phyloP scores from a whole-genome alignment of 2,329 filamentous ascomycete genomes.

The Fusarium sp. region DNA sequence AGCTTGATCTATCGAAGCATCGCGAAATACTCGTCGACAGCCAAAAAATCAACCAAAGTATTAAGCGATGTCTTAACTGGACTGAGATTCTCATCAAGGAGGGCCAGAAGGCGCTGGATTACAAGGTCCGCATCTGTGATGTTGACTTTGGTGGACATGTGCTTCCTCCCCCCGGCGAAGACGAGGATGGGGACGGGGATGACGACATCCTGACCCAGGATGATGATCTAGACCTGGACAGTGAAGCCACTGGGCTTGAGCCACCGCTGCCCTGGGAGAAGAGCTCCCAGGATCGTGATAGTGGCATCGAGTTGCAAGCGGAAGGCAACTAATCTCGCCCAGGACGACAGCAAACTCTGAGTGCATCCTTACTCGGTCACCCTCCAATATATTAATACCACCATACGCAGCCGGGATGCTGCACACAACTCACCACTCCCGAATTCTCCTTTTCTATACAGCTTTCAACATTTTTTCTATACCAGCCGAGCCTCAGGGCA shows the following conservation, averaged over 20 bases:
- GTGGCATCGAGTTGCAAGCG: conserved; percentile 61
- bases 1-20: conserved; percentile 87
- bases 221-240: conserved; percentile 35
- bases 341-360: not conserved
- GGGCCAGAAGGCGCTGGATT: conserved; percentile 87
- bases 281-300: conserved; percentile 62
- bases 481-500: conserved; percentile 33
- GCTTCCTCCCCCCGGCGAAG: conserved; percentile 74
- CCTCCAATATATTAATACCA: conserved; percentile 2
- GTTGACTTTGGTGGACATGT: conserved; percentile 85
- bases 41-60: conserved; percentile 94
- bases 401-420: conserved; percentile 22
- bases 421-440: conserved; percentile 23
- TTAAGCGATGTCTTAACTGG: conserved; percentile 89
- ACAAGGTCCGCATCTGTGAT: conserved; percentile 82
- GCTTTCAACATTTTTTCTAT: conserved; percentile 17
- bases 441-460: conserved; percentile 6
- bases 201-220: conserved; percentile 25
- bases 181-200: conserved; percentile 47
- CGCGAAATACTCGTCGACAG: conserved; percentile 89
- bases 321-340: conserved; percentile 49
- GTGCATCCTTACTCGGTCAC: not conserved
- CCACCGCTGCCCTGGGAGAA: conserved; percentile 50
- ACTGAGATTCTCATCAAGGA: conserved; percentile 92
- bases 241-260: conserved; percentile 36